Evolutionary conservation across 2,329 filamentous ascomycete genomes (phyloP).

Genomic region (Penicillium freii): DNA sequence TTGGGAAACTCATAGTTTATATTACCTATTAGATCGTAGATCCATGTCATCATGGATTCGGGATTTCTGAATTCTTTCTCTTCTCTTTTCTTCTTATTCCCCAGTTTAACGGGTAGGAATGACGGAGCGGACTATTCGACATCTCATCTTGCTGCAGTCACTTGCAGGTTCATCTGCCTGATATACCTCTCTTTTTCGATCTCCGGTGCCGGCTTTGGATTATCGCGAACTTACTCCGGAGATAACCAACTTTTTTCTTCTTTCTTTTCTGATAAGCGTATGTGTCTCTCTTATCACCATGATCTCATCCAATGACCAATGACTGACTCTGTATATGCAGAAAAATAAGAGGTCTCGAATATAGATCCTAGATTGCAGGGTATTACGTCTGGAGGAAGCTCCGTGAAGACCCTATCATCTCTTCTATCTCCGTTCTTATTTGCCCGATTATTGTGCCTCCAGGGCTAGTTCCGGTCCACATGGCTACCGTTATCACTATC

Average conservation of each 20-base stretch:
- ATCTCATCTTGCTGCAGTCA: constrained; percentile 32
- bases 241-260: constrained; percentile 10
- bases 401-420: constrained; percentile 3
- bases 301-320: constrained; percentile 16
- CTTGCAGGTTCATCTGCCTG: constrained; percentile 24
- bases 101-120: constrained; percentile 20
- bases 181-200: not conserved
- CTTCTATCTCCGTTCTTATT: not conserved
- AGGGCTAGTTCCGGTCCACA: constrained; percentile 14
- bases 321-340: constrained; percentile 7
- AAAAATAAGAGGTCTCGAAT: not conserved
- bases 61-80: not conserved
- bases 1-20: not conserved
- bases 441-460: not conserved
- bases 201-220: constrained; percentile 5
- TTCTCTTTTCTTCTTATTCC: not conserved
- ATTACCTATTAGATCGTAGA: constrained; percentile 8
- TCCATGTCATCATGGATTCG: constrained; percentile 21
- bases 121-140: constrained; percentile 31
- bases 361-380: not conserved
- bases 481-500: constrained; percentile 43
- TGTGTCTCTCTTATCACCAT: constrained; percentile 20
- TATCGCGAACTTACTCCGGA: constrained; percentile 6
- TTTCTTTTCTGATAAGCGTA: constrained; percentile 3
- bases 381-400: not conserved